These are phyloP conservation scores for Phytopythium delawarense DNA, from an alignment of 352 stramenopile genomes.

Conservation along the genomic window DNA sequence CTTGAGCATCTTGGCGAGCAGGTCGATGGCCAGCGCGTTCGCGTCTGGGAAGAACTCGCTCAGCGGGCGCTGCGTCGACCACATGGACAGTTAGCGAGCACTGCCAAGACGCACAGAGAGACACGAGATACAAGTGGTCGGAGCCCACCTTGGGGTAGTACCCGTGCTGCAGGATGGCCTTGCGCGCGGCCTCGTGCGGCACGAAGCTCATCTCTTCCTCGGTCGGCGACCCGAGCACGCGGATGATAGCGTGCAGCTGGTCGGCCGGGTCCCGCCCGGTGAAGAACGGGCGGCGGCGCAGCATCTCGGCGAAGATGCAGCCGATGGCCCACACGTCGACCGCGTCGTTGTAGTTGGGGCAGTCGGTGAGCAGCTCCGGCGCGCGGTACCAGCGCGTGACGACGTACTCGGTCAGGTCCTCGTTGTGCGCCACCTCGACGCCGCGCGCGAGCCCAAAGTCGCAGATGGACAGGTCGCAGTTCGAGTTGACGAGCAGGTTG, in stretches of 20 bases:
- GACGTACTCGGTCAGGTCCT: conserved; percentile 87
- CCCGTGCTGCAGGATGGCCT: conserved; percentile 77
- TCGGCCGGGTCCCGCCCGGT: conserved; percentile 77
- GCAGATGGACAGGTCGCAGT: conserved; percentile 89
- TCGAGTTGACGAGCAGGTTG: conserved; percentile 88
- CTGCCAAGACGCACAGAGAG: background rate
- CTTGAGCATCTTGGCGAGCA: conserved; percentile 90
- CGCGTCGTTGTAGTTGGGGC: conserved; percentile 95
- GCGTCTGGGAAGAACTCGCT: conserved; percentile 85
- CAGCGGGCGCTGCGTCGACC: conserved; percentile 40
- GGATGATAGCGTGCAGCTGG: conserved; percentile 84
- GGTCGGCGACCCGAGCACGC: conserved; percentile 91
- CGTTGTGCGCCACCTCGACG: conserved; percentile 81
- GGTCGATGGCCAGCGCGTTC: conserved; percentile 75
- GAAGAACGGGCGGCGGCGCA: conserved; percentile 93
- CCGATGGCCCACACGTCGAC: conserved; percentile 96
- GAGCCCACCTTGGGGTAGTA: conserved; percentile 76
- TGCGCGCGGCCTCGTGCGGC: conserved; percentile 88
- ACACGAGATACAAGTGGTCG: no score
- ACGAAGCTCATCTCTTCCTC: conserved; percentile 97
- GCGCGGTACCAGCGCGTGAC: conserved; percentile 94
- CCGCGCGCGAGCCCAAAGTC: conserved; percentile 92
- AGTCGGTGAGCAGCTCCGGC: conserved; percentile 92
- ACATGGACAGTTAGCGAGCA: background rate
- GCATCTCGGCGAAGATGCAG: conserved; percentile 99